Conservation (phyloP, 2,329 filamentous ascomycete genomes). For the Aureobasidium namibiae region DNA sequence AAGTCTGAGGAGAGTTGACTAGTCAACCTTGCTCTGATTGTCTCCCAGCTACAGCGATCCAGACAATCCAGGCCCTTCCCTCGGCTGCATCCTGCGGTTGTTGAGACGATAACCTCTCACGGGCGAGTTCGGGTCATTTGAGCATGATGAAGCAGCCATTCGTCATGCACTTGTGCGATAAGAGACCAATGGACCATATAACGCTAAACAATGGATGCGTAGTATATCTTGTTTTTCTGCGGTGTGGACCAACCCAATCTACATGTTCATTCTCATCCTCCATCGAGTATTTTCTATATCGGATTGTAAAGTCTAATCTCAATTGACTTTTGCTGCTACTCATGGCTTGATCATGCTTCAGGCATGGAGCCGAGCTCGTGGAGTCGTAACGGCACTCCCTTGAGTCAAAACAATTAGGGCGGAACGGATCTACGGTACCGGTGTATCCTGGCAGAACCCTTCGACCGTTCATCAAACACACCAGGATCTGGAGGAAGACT, state of each 20-base stretch:
- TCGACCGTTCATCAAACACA: not conserved
- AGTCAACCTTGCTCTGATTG: not conserved
- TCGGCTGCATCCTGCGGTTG: not conserved
- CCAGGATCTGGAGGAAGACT: not conserved
- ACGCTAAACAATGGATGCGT: too few relatives aligned
- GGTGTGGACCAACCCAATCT: too few relatives aligned
- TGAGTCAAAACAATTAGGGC: not conserved
- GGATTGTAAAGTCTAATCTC: not conserved
- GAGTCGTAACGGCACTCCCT: slow-evolving; percentile 2
- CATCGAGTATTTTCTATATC: not conserved
- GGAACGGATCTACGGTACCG: not conserved
- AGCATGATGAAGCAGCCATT: not conserved
- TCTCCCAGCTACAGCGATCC: not conserved
- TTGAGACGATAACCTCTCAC: not conserved
- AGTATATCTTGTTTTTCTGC: not conserved
- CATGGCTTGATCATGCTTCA: not conserved
- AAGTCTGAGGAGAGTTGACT: not conserved
- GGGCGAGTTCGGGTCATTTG: not conserved
- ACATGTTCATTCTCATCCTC: too few relatives aligned
- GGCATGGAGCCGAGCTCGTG: not conserved
- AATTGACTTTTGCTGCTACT: not conserved
- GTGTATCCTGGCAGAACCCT: not conserved
- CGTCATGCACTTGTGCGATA: not conserved
- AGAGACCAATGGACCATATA: not conserved
- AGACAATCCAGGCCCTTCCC: too few relatives aligned